These are phyloP conservation scores for Neurospora sp. DNA, from an alignment of 495 filamentous ascomycete genomes.

Conservation along the genomic window DNA sequence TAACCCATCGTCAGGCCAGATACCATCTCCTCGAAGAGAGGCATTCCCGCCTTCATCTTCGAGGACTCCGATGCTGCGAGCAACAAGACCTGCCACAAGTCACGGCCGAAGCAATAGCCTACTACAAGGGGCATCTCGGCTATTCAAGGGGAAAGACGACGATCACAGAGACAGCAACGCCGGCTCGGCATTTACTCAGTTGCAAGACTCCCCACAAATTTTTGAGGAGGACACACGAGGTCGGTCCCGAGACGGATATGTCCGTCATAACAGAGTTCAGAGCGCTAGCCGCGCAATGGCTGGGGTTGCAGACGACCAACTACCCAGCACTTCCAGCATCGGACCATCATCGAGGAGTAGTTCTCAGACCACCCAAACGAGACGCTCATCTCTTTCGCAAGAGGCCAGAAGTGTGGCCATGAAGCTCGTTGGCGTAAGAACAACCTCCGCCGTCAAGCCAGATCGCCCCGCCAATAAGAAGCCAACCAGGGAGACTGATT, in stretches of 20 bases:
- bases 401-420: slow-evolving; percentile 20
- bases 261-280: slow-evolving; percentile 15
- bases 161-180: slow-evolving; percentile 1
- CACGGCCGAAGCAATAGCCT: slow-evolving; percentile 14
- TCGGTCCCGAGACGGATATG: slow-evolving; percentile 11
- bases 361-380: slow-evolving; percentile 10
- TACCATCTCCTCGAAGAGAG: slow-evolving; percentile 10
- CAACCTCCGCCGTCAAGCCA: slow-evolving; percentile 4
- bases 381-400: slow-evolving; percentile 18
- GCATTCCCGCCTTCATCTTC: slow-evolving; percentile 25
- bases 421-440: slow-evolving; percentile 17
- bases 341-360: slow-evolving; percentile 14
- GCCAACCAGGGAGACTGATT: slow-evolving; percentile 11
- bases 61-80: slow-evolving; percentile 23
- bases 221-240: not conserved
- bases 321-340: slow-evolving; percentile 6
- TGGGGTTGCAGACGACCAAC: slow-evolving; percentile 16
- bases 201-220: not conserved
- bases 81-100: slow-evolving; percentile 10
- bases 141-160: slow-evolving; percentile 10
- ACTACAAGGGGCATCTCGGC: slow-evolving; percentile 13
- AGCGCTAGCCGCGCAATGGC: slow-evolving; percentile 17
- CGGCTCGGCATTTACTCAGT: not conserved
- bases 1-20: not conserved
- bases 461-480: not conserved